These are phyloP conservation scores for Penstemon davidsonii DNA, from an alignment of 257 asterid genomes.

Conservation along the genomic window DNA sequence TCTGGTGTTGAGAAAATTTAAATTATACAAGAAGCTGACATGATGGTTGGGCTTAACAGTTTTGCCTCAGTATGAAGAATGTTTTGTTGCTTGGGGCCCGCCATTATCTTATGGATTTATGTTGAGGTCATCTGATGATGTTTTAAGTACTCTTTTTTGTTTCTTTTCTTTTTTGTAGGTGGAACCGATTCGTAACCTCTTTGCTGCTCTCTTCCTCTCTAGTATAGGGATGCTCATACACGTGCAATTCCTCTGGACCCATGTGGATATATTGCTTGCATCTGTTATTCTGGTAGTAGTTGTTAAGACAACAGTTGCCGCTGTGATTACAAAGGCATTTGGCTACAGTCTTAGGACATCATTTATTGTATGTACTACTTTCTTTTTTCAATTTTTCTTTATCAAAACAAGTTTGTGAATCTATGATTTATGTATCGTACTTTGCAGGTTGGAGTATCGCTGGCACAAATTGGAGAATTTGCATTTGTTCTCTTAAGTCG, in stretches of 20 bases:
- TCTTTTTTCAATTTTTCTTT: conserved; percentile 11
- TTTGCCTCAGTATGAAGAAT: background rate
- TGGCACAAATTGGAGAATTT: conserved; percentile 97
- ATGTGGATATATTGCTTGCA: conserved; percentile 91
- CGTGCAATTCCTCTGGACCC: conserved; percentile 93
- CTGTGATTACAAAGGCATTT: conserved; percentile 67
- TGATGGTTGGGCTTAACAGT: conserved; percentile 8
- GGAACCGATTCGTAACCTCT: conserved; percentile 93
- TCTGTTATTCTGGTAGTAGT: conserved; percentile 86
- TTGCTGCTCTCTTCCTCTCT: conserved; percentile 95
- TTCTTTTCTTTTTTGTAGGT: conserved; percentile 56
- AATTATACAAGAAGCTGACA: background rate
- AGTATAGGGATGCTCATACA: conserved; percentile 97
- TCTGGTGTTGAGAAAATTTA: conserved; percentile 13
- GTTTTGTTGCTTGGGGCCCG: conserved; percentile 1
- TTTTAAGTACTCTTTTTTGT: conserved; percentile 32
- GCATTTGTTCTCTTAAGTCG: conserved; percentile 95
- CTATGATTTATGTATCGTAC: conserved; percentile 15
- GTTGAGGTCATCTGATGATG: conserved; percentile 1
- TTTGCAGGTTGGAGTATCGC: conserved; percentile 76
- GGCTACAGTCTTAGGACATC: conserved; percentile 80
- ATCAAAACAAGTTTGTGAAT: conserved; percentile 6
- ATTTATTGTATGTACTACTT: conserved; percentile 53
- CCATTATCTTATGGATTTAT: conserved; percentile 15
- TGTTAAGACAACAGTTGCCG: conserved; percentile 76